Base-by-base conservation (phyloP, 2,329 filamentous ascomycete genomes). In the Aspergillus fijiensis region DNA sequence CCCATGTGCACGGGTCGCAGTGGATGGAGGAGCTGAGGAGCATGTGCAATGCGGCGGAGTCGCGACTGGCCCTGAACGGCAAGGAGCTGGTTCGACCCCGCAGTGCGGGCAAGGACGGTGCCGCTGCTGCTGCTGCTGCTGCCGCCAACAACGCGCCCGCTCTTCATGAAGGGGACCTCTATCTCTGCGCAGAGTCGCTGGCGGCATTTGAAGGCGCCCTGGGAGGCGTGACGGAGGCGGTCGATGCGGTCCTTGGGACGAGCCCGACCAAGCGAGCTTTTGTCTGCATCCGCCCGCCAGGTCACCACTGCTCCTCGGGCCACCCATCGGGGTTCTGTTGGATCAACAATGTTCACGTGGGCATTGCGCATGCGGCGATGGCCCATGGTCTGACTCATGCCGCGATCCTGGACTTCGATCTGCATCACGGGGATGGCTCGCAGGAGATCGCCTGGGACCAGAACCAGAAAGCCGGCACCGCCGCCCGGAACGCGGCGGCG, bases 301-400 rank as follows among this genome's bases (percentile, higher is more conserved):
- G 95, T 1, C 95, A 99, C 73, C 95, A 99, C 72, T 99, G 95
- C 77, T 96, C 94, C 2, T 87, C 91, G 4, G 86, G 89, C 53
- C 89, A 89, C 68, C 95, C 95, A 0, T 97, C 94, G 2, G 95
- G 95, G 0, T 99, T 99, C 73, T 99, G 95, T 79, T 99, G 95
- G 94, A 80, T 99, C 54, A 99, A 99, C 76, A 99, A 99, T 72
- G 92, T 99, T 0, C 94, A 98, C 72, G 91, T 99, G 23, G 95
- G 94, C 0, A 96, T 99, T 65, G 90, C 96, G 74, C 91, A 99
- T 74, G 94, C 89, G 11, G 88, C 91, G 21, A 86, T 94, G 63
- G 85, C 84, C 45, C 90, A 99, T 71, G 92, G 90, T 0, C 79
- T 98, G 29, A 98, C 94, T 0, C 95, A 99, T 74, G 94, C 93